A percentile compares a stretch with the other conserved stretches of the same genome.
phyloP scores from a whole-genome alignment of 1,139 yeast genomes.

The Zygosaccharomyces pseudobailii region DNA sequence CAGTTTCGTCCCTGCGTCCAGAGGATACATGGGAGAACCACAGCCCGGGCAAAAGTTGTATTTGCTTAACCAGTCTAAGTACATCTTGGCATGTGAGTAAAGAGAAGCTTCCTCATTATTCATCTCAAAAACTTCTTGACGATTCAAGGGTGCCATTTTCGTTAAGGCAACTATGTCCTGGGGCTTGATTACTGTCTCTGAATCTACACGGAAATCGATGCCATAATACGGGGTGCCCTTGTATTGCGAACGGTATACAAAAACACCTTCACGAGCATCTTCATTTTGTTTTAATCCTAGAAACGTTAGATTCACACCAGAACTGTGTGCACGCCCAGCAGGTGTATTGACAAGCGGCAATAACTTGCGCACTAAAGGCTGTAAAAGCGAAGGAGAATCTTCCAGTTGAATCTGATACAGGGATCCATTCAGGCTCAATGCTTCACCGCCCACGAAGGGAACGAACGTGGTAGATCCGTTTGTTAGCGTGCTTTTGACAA shows the following conservation, averaged over 20 bases:
- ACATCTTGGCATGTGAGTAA: conserved; percentile 78
- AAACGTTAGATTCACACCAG: conserved; percentile 44
- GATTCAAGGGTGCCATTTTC: conserved; percentile 10
- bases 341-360: conserved; percentile 16
- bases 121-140: conserved; percentile 26
- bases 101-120: conserved; percentile 53
- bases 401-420: conserved; percentile 11
- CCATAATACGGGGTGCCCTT: conserved; percentile 76
- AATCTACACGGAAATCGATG: conserved; percentile 50
- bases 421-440: conserved; percentile 9
- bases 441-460: conserved; percentile 40
- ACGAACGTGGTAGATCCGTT: conserved; percentile 55
- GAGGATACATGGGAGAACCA: conserved; percentile 63
- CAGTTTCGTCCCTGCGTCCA: conserved; percentile 80
- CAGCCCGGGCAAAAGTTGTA: conserved; percentile 86
- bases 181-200: conserved; percentile 15
- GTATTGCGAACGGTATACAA: conserved; percentile 42
- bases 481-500: conserved; percentile 49
- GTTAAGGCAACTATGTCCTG: conserved; percentile 9
- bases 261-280: conserved; percentile 35
- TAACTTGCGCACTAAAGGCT: conserved; percentile 15
- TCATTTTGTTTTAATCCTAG: conserved; percentile 63
- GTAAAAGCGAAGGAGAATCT: conserved; percentile 13
- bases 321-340: conserved; percentile 18
- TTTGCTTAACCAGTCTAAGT: conserved; percentile 76